Percentiles rank a stretch among this genome's conserved stretches.
phyloP scores from a whole-genome alignment of 1,139 yeast genomes.

The Yamadazyma blattariae region DNA sequence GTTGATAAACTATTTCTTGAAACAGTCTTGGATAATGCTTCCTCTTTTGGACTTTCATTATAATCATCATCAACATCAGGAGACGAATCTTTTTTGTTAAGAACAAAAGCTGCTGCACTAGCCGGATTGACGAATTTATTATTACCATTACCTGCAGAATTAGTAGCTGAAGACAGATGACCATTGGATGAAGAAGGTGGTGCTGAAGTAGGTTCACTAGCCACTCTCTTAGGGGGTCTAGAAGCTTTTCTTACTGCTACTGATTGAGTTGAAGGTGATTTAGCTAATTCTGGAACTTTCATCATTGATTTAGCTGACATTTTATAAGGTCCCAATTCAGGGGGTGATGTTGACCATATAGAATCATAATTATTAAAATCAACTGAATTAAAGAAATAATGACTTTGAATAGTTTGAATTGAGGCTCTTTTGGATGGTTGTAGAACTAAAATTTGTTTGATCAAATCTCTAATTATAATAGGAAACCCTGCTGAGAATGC shows the following conservation, averaged over 20 bases:
- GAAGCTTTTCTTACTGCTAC: slow-evolving; percentile 5
- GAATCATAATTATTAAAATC: slow-evolving; percentile 62
- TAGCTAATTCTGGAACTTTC: slow-evolving; percentile 45
- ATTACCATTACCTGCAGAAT: slow-evolving; percentile 2
- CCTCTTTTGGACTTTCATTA: slow-evolving; percentile 14
- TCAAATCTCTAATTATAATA: slow-evolving; percentile 44
- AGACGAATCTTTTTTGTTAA: slow-evolving; percentile 24
- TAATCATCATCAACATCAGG: slow-evolving; percentile 14
- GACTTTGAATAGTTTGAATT: slow-evolving; percentile 41
- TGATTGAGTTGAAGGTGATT: slow-evolving; percentile 20
- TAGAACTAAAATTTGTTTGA: slow-evolving; percentile 42
- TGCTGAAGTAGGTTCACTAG: slow-evolving; percentile 15
- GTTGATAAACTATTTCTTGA: slow-evolving; percentile 6
- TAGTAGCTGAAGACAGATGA: background rate
- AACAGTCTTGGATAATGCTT: slow-evolving; percentile 7
- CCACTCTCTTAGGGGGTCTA: slow-evolving; percentile 13
- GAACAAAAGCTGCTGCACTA: slow-evolving; percentile 45
- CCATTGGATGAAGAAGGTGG: background rate
- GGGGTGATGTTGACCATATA: slow-evolving; percentile 73
- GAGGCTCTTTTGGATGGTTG: slow-evolving; percentile 44
- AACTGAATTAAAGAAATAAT: slow-evolving; percentile 66
- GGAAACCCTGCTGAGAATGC: slow-evolving; percentile 59
- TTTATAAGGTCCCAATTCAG: slow-evolving; percentile 68
- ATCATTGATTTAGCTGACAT: slow-evolving; percentile 58
- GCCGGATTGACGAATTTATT: slow-evolving; percentile 33